phyloP scores from a whole-genome alignment of 208 protist genomes.

The Trypanosoma avium region DNA sequence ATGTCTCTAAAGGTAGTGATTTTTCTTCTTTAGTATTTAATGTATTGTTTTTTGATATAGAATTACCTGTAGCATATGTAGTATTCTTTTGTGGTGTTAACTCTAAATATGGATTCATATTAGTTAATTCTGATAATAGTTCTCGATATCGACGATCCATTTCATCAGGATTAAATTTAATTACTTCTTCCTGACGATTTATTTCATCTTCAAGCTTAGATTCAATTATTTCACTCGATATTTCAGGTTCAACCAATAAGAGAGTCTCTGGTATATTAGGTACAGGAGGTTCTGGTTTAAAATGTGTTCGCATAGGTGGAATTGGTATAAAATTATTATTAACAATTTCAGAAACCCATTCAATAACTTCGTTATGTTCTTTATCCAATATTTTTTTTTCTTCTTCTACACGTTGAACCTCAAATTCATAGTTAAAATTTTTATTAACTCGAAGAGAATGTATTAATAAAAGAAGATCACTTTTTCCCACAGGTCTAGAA shows the following conservation, averaged over 20 bases:
- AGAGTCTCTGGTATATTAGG: background rate
- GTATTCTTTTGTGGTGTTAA: constrained; percentile 2
- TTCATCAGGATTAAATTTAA: constrained; percentile 28
- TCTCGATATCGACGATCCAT: constrained; percentile 27
- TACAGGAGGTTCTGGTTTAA: constrained; percentile 11
- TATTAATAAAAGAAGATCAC: constrained; percentile 28
- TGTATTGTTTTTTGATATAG: background rate
- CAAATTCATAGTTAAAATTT: constrained; percentile 29
- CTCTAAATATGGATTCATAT: constrained; percentile 11
- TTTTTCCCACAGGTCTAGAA: constrained; percentile 17
- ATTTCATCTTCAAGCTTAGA: constrained; percentile 6
- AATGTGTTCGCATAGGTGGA: constrained; percentile 21
- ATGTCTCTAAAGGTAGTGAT: background rate
- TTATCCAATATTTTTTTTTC: background rate
- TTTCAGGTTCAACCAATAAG: constrained; percentile 1
- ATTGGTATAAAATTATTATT: constrained; percentile 10
- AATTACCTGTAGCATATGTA: too few species aligned
- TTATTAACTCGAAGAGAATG: constrained; percentile 20
- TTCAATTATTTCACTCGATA: constrained; percentile 18
- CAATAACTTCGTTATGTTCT: constrained; percentile 26
- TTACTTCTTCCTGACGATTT: constrained; percentile 2
- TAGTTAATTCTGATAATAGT: constrained; percentile 23
- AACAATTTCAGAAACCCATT: constrained; percentile 28
- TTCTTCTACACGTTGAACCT: constrained; percentile 24
- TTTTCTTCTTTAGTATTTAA: too few species aligned